Conservation (phyloP, 2,329 filamentous ascomycete species). For the Sclerotinia glacialis region DNA sequence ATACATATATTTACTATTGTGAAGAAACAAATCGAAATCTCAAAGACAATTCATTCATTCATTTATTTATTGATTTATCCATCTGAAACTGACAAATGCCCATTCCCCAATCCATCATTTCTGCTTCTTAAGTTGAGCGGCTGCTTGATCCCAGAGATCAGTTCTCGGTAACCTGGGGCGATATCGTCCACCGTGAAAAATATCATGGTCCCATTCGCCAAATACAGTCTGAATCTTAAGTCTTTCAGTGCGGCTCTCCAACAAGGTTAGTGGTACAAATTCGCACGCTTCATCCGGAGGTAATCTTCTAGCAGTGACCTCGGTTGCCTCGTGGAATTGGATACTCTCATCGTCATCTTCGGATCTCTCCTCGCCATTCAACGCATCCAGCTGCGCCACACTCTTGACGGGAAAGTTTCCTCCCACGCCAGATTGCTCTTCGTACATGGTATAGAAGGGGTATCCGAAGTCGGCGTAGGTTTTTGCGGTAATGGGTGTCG, state of each 20-base stretch:
- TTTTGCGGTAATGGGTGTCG: not conserved
- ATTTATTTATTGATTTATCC: too few species aligned
- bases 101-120: too few species aligned
- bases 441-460: not conserved
- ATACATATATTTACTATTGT: too few species aligned
- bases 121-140: too few species aligned
- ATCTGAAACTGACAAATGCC: too few species aligned
- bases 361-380: not conserved
- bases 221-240: not conserved
- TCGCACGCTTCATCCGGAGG: too few species aligned
- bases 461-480: not conserved
- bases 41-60: too few species aligned
- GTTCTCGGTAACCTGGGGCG: too few species aligned
- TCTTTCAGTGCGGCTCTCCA: not conserved
- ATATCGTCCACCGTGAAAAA: not conserved
- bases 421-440: not conserved
- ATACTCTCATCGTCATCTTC: not conserved
- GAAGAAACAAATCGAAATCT: too few species aligned
- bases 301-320: not conserved
- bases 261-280: not conserved
- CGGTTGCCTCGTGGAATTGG: not conserved
- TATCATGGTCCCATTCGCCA: too few species aligned
- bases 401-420: constrained; percentile 13
- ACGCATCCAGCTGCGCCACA: not conserved
- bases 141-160: too few species aligned